These are phyloP conservation scores for Zasmidium cellare DNA, from an alignment of 2,329 filamentous ascomycete genomes.

Conservation along the genomic window DNA sequence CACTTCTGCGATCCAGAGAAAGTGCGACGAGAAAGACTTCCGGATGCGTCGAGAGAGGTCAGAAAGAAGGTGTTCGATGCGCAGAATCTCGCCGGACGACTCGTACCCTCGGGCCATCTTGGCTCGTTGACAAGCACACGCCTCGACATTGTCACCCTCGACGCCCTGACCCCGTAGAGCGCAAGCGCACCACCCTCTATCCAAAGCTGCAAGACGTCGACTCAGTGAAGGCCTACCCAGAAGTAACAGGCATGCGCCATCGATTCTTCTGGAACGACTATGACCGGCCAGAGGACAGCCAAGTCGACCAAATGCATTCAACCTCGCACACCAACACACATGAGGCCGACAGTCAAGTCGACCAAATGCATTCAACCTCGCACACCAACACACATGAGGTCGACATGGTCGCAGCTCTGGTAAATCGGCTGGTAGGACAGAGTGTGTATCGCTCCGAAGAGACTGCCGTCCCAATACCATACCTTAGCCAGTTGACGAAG, in stretches of 20 bases:
- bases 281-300: conserved; percentile 44
- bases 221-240: conserved; percentile 5
- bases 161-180: too few relatives aligned
- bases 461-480: conserved; percentile 71
- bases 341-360: conserved; percentile 50
- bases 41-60: too few relatives aligned
- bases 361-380: conserved; percentile 37
- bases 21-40: too few relatives aligned
- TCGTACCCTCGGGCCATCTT: too few relatives aligned
- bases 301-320: conserved; percentile 17
- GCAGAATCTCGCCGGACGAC: too few relatives aligned
- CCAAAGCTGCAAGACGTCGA: conserved; percentile 54
- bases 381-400: conserved; percentile 62
- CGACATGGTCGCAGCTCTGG: conserved; percentile 62
- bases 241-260: conserved; percentile 54
- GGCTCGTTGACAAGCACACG: too few relatives aligned
- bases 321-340: conserved; percentile 56
- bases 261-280: conserved; percentile 66
- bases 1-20: too few relatives aligned
- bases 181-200: conserved; percentile 60
- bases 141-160: too few relatives aligned
- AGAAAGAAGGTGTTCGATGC: too few relatives aligned
- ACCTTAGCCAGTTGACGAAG: conserved; percentile 58
- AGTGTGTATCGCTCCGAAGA: conserved; percentile 60
- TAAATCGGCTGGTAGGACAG: conserved; percentile 66